Base-by-base conservation (phyloP, 768 basidiomycete species). In the Brasilioporus rufonigricans region DNA sequence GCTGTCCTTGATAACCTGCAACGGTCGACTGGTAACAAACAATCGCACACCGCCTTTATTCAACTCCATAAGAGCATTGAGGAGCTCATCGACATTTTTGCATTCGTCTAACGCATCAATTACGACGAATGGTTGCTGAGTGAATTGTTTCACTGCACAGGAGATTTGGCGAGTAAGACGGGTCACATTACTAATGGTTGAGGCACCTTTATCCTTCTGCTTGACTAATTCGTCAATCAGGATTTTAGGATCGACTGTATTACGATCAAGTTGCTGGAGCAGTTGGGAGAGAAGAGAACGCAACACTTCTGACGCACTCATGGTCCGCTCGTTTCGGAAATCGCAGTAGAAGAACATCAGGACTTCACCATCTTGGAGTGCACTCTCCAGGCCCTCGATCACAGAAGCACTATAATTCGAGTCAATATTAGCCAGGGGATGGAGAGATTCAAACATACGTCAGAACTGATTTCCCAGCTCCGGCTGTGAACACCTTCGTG, bases 21-120 rank as follows among this genome's bases (percentile, higher is more conserved):
- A 26, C 8, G 58, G 47, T 16, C 62, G 44, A n/a, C 61, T 63
- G 26, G 48, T 60, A 1, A 57, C 23, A 5, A 64, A 18, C 6
- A 44, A 5, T n/a, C 44, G 44, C 2, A 31, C 5, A 11, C 44
- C 27, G 10, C 10, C 16, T 8, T n/a, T 44, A 0, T 7, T 26
- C 46, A 60, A 21, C 4, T 31, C 39, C 0, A 8, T 1, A 12
- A 64, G 24, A 11, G 39, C 56, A 6, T 29, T 10, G 0, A 63
- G 27, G 9, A 60, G 45, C 0, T 18, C 16, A 9, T 56, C 46
- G 6, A 58, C 3, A 4, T 60, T 48, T 27, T 43, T 27, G 33
- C 63, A 64, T 38, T 64, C 62, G 18, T 65, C 63, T 0, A 65
- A 38, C 0, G 53, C 63, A 27, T 65, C 62, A 1, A 65, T 43